Conservation (phyloP, 2,329 filamentous ascomycete species). For the Zasmidium citrigriseum region DNA sequence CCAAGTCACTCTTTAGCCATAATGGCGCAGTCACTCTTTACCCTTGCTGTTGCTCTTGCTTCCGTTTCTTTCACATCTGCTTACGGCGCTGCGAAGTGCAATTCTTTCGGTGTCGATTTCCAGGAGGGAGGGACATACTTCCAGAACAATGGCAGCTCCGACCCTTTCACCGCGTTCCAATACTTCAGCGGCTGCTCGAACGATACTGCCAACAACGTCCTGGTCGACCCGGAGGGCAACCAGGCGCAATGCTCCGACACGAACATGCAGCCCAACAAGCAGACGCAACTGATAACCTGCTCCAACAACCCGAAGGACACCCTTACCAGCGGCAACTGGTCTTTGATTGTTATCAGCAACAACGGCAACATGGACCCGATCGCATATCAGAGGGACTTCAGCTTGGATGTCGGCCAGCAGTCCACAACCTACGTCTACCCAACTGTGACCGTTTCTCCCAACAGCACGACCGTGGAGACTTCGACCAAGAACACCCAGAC, state of each 20-base stretch:
- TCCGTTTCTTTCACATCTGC: neutral
- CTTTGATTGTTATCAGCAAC: neutral
- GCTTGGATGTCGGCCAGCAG: neutral
- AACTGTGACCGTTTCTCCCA: slow-evolving; percentile 40
- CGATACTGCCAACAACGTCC: slow-evolving; percentile 43
- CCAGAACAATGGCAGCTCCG: slow-evolving; percentile 44
- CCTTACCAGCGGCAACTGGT: slow-evolving; percentile 1
- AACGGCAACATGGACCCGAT: neutral
- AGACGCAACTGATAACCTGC: slow-evolving; percentile 24
- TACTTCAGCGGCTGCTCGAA: slow-evolving; percentile 46
- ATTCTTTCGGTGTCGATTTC: slow-evolving; percentile 41
- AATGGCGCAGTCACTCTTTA: neutral
- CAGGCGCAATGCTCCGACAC: slow-evolving; percentile 39
- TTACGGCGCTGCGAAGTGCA: slow-evolving; percentile 12
- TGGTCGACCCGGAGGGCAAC: slow-evolving; percentile 43
- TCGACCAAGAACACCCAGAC: neutral
- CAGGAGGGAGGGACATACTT: slow-evolving; percentile 45
- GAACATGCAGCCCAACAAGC: slow-evolving; percentile 40
- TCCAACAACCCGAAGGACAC: neutral
- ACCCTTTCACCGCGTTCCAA: slow-evolving; percentile 45
- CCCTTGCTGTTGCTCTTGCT: neutral
- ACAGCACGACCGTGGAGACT: neutral
- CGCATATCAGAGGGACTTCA: slow-evolving; percentile 1
- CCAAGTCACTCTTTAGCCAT: neutral
- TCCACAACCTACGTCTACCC: neutral